These are phyloP conservation scores for Prototheca wickerhamii DNA, from an alignment of 163 green algal species.

Conservation along the genomic window DNA sequence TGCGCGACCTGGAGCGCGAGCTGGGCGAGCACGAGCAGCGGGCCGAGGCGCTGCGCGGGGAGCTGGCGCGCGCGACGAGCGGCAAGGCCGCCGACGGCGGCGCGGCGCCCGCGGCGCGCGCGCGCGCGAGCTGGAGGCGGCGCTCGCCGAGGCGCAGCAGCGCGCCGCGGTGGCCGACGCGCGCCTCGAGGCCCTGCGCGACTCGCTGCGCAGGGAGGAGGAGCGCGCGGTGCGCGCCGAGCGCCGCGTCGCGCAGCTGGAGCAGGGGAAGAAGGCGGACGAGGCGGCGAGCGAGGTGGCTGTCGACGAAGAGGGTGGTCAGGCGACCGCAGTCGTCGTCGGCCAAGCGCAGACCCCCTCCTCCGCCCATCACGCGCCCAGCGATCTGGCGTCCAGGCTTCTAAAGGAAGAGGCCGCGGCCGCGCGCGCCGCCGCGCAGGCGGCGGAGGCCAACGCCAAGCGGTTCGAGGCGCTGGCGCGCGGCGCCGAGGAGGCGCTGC, in stretches of 20 bases:
- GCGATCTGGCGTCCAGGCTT: slow-evolving; percentile 30
- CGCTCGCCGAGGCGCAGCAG: slow-evolving; percentile 25
- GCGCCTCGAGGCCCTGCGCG: slow-evolving; percentile 40
- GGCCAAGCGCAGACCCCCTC: neutral
- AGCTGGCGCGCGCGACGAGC: slow-evolving; percentile 24
- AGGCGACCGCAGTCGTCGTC: neutral
- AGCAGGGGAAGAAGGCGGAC: neutral
- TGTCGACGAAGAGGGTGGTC: neutral
- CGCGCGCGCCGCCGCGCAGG: slow-evolving; percentile 36
- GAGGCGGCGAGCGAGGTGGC: neutral
- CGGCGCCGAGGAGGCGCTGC: slow-evolving; percentile 41
- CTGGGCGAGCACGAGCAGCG: neutral
- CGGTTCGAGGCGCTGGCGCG: slow-evolving; percentile 43
- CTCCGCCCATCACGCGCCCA: slow-evolving; percentile 6
- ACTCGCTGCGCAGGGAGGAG: slow-evolving; percentile 44
- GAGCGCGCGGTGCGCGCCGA: slow-evolving; percentile 39
- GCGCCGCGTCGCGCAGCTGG: neutral
- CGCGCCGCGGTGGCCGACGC: slow-evolving; percentile 34
- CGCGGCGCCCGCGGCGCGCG: too few species aligned
- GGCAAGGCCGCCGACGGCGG: slow-evolving; percentile 31
- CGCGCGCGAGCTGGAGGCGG: too few species aligned
- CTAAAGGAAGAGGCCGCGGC: slow-evolving; percentile 37
- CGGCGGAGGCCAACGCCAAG: slow-evolving; percentile 30
- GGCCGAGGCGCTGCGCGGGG: slow-evolving; percentile 19
- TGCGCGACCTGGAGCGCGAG: slow-evolving; percentile 22